A percentile compares a stretch with the other conserved stretches of the same genome.
These are phyloP conservation scores for Talaromyces verruculosus DNA, from an alignment of 2,329 filamentous ascomycete species.

Conservation along the genomic window DNA sequence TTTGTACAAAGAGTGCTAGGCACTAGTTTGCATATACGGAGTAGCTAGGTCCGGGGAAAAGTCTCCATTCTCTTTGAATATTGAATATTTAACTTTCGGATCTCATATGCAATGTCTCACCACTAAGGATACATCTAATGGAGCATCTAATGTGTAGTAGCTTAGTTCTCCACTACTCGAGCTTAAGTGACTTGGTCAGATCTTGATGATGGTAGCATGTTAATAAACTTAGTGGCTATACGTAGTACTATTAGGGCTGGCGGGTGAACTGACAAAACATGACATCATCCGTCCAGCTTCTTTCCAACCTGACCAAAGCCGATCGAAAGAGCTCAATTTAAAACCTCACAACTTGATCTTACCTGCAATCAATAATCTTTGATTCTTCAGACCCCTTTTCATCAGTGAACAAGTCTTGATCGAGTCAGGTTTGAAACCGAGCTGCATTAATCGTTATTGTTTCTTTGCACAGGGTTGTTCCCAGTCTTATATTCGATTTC, in stretches of 20 bases:
- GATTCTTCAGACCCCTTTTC: background rate
- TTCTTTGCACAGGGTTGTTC: background rate
- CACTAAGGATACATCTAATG: background rate
- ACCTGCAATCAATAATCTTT: background rate
- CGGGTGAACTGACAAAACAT: constrained; percentile 22
- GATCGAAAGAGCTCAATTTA: background rate
- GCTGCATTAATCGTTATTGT: background rate
- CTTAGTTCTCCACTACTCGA: background rate
- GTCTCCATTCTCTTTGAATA: background rate
- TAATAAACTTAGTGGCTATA: background rate
- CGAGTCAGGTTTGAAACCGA: background rate
- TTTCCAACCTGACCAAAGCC: background rate
- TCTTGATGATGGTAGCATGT: background rate
- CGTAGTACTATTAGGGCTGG: background rate
- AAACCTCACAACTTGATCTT: constrained; percentile 4
- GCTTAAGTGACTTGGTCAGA: background rate
- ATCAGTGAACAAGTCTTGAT: background rate
- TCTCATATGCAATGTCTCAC: background rate
- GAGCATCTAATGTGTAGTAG: background rate
- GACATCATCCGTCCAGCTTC: constrained; percentile 15
- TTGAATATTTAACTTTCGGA: background rate
- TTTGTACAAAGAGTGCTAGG: constrained; percentile 1
- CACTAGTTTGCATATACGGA: constrained; percentile 8
- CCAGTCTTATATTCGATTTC: constrained; percentile 2
- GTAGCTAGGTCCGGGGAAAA: background rate